Evolutionary conservation across 192 early-diverging fungal genomes (phyloP).

Genomic region (Rhizophagus sp.): DNA sequence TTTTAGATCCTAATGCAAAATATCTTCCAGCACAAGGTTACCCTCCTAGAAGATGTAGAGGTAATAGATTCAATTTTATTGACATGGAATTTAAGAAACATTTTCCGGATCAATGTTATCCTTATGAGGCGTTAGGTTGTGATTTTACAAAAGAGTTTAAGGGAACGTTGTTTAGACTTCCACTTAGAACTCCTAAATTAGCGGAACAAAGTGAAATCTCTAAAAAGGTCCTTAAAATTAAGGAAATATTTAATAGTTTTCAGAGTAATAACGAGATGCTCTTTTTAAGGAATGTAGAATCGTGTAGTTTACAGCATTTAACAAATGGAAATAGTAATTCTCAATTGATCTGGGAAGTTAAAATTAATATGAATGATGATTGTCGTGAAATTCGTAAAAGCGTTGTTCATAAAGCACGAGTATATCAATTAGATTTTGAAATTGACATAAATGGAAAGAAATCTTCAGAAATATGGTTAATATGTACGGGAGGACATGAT

Average conservation of each 20-base stretch:
- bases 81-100: constrained; percentile 7
- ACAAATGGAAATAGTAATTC: neutral
- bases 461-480: neutral
- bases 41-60: neutral
- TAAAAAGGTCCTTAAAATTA: neutral
- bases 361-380: neutral
- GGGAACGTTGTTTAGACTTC: constrained; percentile 31
- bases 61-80: constrained; percentile 8
- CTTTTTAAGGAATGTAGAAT: constrained; percentile 19
- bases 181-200: constrained; percentile 1
- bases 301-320: neutral
- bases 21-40: constrained; percentile 9
- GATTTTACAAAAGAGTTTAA: constrained; percentile 23
- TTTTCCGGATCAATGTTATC: constrained; percentile 20
- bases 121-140: constrained; percentile 16
- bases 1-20: constrained; percentile 30
- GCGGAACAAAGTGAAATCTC: neutral
- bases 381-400: neutral
- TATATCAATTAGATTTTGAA: neutral
- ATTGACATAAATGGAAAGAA: neutral
- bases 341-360: neutral
- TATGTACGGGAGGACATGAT: neutral
- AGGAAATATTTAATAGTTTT: neutral
- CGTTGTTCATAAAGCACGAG: neutral
- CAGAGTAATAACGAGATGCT: neutral